Base-by-base conservation (phyloP, 2,329 filamentous ascomycete species). In the Trichoderma sp. region DNA sequence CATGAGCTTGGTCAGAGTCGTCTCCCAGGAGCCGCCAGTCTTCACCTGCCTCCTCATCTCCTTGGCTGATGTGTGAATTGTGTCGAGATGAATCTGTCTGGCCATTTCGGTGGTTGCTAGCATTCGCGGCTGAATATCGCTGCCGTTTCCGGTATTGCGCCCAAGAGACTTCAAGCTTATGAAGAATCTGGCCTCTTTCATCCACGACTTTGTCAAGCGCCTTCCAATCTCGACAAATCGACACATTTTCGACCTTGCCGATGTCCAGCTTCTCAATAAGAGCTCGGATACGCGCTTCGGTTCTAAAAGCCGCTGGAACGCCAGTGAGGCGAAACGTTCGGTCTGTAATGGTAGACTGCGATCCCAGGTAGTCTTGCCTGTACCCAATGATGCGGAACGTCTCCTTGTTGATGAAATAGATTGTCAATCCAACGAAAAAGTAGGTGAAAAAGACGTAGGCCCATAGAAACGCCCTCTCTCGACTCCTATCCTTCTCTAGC, bases 391-490 rank as follows among this genome's bases (percentile, higher is more conserved):
- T 93, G 76, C 92, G 93, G 79, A 93, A 91, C 0, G 97, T 98
- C 84, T 98, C 93, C 59, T 89, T 89, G 75, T 96, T 91, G 80
- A 98, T 91, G 79, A 96, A 90, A 82, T 95, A 97, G 14, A 98
- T 86, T 0, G 94, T 93, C 59, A 98, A 85, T 2, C 87, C 91
- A 6, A 93, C 96, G 83, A 98, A 99, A 68, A 98, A 88, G 85
- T 98, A 99, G 1, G 95, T 94, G 80, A 99, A 99, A n/a, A 94
- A 88, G 16, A 98, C 90, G 81, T 98, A 98, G 80, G 96, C 94
- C 95, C 96, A 98, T 1, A 98, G 86, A 80, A 95, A 98, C 8
- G 80, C 77, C 12, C 74, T 79, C 53, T 84, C 82, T 67, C 80
- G 82, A 66, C 82, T 83, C 72, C 78, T 80, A 56, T 85, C 84